Evolutionary conservation across 495 filamentous ascomycete genomes (phyloP), one percentile per base, ranked within the genome.

Genomic region (Coniosporium apollinis): DNA sequence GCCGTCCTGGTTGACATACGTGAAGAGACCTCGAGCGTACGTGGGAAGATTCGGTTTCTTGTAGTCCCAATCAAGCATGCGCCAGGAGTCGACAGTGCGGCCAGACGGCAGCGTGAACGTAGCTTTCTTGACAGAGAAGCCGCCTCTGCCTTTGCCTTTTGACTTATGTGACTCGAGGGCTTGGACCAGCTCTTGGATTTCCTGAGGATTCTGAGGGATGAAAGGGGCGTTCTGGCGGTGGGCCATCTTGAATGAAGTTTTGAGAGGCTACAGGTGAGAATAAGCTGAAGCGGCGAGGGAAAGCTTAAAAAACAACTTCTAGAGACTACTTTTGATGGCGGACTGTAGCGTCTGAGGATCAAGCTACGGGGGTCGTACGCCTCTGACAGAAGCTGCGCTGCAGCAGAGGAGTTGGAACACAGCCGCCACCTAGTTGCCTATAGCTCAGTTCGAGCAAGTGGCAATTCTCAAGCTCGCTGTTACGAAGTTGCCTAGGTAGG

Each of bases 21-120:
- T 97, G 56, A 97, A 97, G 1, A 97, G 67, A 15, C 91, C 91
- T 14, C 89, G 74, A 13, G 89, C 83, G 50, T 93, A 91, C 5
- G 77, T 91, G 3, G 89, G 89, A 4, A 97, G 69, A 36, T 81
- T 64, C 7, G 50, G 45, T 36, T 76, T 79, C 57, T 94, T 94
- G 66, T 92, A 96, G 46, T 94, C 87, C 79, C 76, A 87, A 40
- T 97, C 89, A 47, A 76, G 70, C 51, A 94, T 80, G 19, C 76
- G 74, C 89, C 89, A 97, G 4, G 87, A 94, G 48, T 91, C 73
- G 17, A 96, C 85, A 1, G 52, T 56, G 39, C 80, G 61, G 17
- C 64, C 49, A 24, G 69, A 56, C 2, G 60, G 56, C 16, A 94
- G 66, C 0, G 57, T 43, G 52, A 78, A 96, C 5, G 67, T 80